These are phyloP conservation scores for Melanogaster broomeanus DNA, from an alignment of 768 basidiomycete species.

Conservation along the genomic window DNA sequence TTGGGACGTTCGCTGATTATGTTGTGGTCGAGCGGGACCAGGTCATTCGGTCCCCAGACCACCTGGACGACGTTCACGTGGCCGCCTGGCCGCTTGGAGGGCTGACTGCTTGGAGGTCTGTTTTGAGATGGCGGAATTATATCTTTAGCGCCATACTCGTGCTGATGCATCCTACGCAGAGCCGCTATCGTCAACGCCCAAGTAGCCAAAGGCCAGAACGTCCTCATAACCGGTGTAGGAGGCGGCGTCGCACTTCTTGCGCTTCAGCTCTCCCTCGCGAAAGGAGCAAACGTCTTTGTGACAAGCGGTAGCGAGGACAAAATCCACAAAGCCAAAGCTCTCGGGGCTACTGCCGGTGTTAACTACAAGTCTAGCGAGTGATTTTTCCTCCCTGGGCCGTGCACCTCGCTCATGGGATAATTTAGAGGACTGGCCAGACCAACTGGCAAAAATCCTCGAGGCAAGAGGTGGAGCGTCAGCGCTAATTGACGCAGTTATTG, in stretches of 20 bases:
- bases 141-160: neutral
- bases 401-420: neutral
- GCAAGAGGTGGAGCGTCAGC: constrained; percentile 25
- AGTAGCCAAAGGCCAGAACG: constrained; percentile 63
- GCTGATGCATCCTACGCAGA: constrained; percentile 36
- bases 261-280: constrained; percentile 73
- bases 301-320: constrained; percentile 73
- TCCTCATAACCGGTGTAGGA: constrained; percentile 82
- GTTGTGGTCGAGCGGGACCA: constrained; percentile 71
- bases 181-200: constrained; percentile 66
- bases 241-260: constrained; percentile 82
- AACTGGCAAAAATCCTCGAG: constrained; percentile 46
- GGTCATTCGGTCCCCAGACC: constrained; percentile 62
- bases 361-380: constrained; percentile 66
- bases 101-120: constrained; percentile 83
- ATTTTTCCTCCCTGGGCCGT: neutral
- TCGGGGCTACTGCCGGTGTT: constrained; percentile 80
- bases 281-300: constrained; percentile 80
- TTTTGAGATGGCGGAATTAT: neutral
- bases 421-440: constrained; percentile 53
- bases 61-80: constrained; percentile 66
- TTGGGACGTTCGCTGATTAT: constrained; percentile 80
- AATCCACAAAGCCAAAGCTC: constrained; percentile 59
- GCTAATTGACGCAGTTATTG: constrained; percentile 61
- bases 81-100: constrained; percentile 80